Evolutionary conservation across 2,329 filamentous ascomycete genomes (phyloP), one percentile per base, ranked within the genome.

Genomic region (Ceratocystis colombiana): DNA sequence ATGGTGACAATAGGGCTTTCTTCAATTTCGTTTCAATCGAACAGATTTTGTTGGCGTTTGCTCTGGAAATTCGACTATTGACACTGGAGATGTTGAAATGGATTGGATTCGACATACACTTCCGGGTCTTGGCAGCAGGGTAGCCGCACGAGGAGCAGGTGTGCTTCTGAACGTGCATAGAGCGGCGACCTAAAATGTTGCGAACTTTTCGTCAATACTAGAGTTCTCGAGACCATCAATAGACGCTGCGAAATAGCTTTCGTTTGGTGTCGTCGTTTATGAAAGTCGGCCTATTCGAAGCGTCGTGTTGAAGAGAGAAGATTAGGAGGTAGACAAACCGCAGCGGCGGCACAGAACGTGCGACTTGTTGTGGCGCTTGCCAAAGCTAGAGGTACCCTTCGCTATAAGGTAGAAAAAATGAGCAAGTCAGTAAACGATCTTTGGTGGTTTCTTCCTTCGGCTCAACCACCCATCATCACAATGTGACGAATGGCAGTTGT

Each of bases 81-180:
- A 44, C 37, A 55, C 46, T 64, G 12, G 28, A 45, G 41, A 25
- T 59, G 17, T 48, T 55, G 20, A 48, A 25, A 64, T 28, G 37
- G 22, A 48, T 65, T 46, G 61, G 44, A 59, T 44, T 64, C 65
- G 71, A 89, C 93, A 78, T 96, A 97, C 93, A 99, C 87, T 96
- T 95, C 80, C 94, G 88, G 80, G 84, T 92, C 87, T 96, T 96
- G 80, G 94, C 94, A 78, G 91, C 83, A 77, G 94, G 94, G 83
- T 96, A 99, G 79, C 92, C 94, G 85, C 94, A 99, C 72, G 82
- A 82, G 74, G 93, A 80, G 84, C 94, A 99, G 77, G 91, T 95
- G 82, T 96, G 88, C 89, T 99, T 99, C 85, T 99, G 94, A 83
- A 97, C 87, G 88, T 99, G 94, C 81, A 96, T 88, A 76, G 94